Percentiles rank a stretch among this genome's conserved stretches.
These are phyloP conservation scores for Austroboletus eburneus DNA, from an alignment of 768 basidiomycete genomes.

Conservation along the genomic window DNA sequence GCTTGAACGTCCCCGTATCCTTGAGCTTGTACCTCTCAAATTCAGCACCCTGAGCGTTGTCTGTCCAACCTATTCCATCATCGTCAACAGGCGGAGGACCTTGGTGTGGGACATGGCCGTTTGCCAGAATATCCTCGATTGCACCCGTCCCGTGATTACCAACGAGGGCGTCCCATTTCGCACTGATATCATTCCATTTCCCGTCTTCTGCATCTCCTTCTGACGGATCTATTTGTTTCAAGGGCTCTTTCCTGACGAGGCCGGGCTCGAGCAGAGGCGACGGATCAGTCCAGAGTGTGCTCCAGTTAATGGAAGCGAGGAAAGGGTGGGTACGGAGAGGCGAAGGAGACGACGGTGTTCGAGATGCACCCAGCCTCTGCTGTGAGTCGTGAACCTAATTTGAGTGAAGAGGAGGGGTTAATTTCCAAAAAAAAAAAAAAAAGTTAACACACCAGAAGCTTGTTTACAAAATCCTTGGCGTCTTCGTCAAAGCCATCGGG, in stretches of 20 bases:
- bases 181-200: slow-evolving; percentile 51
- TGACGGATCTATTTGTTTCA: slow-evolving; percentile 6
- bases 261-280: slow-evolving; percentile 58
- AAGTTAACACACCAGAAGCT: slow-evolving; percentile 54
- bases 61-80: slow-evolving; percentile 53
- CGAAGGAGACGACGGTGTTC: slow-evolving; percentile 36
- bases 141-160: slow-evolving; percentile 20
- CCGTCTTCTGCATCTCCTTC: slow-evolving; percentile 29
- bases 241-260: slow-evolving; percentile 45
- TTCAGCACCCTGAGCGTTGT: slow-evolving; percentile 38
- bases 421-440: background rate
- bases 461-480: slow-evolving; percentile 75
- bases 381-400: slow-evolving; percentile 55
- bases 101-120: no score
- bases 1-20: slow-evolving; percentile 8
- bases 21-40: slow-evolving; percentile 24
- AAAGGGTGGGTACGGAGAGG: slow-evolving; percentile 59
- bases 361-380: slow-evolving; percentile 54
- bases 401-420: slow-evolving; percentile 7
- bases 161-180: slow-evolving; percentile 50
- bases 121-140: slow-evolving; percentile 6
- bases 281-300: slow-evolving; percentile 59
- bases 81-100: background rate
- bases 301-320: slow-evolving; percentile 57
- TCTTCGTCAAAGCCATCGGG: slow-evolving; percentile 81